Percentiles rank a stretch among this genome's conserved stretches.
Conservation (phyloP, 2,329 filamentous ascomycete genomes). For the Rosellinia necatrix region DNA sequence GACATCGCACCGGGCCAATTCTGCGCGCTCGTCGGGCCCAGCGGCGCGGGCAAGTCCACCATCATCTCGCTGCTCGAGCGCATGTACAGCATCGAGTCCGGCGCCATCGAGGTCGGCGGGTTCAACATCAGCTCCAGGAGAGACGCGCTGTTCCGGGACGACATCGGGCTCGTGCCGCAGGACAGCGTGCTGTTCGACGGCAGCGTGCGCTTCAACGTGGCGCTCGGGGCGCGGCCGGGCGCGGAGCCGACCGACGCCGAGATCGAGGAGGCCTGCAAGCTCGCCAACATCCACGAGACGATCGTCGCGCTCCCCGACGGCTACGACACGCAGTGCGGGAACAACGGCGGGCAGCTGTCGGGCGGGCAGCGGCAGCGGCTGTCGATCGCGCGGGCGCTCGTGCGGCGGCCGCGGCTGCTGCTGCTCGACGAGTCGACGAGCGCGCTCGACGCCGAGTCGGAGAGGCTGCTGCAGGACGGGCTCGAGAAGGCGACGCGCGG, state of each 20-base stretch:
- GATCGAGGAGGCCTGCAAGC: slow-evolving; percentile 67
- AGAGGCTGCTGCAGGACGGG: slow-evolving; percentile 67
- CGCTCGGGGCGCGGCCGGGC: slow-evolving; percentile 58
- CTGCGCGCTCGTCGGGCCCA: slow-evolving; percentile 51
- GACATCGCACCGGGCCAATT: slow-evolving; percentile 46
- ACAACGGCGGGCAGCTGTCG: slow-evolving; percentile 74
- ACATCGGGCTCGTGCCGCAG: slow-evolving; percentile 62
- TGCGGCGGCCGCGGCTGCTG: slow-evolving; percentile 72
- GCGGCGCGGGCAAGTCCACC: slow-evolving; percentile 54
- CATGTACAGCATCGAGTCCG: slow-evolving; percentile 57
- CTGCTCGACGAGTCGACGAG: slow-evolving; percentile 84
- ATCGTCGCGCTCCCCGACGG: slow-evolving; percentile 66
- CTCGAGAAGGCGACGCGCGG: slow-evolving; percentile 61
- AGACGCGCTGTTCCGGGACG: slow-evolving; percentile 52
- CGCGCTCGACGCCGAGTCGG: slow-evolving; percentile 73
- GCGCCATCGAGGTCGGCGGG: slow-evolving; percentile 57
- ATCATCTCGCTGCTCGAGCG: slow-evolving; percentile 55
- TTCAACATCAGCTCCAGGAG: slow-evolving; percentile 49
- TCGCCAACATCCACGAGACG: slow-evolving; percentile 73
- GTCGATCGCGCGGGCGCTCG: slow-evolving; percentile 76
- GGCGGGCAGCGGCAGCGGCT: slow-evolving; percentile 81
- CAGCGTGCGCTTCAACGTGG: slow-evolving; percentile 60
- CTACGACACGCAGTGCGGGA: slow-evolving; percentile 69
- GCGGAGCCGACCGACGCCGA: slow-evolving; percentile 61
- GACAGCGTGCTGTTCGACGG: slow-evolving; percentile 63